phyloP scores from a whole-genome alignment of 371 early-diverging fungal genomes.

The Polyrhizophydium stewartii region DNA sequence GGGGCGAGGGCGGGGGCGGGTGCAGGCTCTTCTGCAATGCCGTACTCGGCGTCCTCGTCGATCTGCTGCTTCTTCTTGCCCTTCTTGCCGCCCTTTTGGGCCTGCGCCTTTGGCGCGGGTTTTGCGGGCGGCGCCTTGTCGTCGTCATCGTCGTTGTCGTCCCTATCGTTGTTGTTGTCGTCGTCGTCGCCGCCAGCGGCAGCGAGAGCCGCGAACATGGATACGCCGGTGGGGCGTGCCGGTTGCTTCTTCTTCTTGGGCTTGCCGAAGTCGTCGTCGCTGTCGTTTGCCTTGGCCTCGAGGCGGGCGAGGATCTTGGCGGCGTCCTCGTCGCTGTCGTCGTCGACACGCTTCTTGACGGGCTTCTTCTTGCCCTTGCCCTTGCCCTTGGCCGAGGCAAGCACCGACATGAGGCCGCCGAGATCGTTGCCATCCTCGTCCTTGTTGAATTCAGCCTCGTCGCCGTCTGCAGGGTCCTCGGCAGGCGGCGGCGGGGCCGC shows the following conservation, averaged over 20 bases:
- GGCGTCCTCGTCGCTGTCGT: constrained; percentile 41
- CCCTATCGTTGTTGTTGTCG: constrained; percentile 1
- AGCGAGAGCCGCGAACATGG: background rate
- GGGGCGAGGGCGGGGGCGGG: background rate
- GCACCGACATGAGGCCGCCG: constrained; percentile 41
- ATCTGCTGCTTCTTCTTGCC: constrained; percentile 14
- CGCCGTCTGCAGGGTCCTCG: constrained; percentile 1
- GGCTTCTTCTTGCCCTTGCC: constrained; percentile 23
- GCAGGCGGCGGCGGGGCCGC: background rate
- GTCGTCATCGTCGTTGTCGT: background rate
- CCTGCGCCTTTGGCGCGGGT: background rate
- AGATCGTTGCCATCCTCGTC: constrained; percentile 43
- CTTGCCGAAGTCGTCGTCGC: constrained; percentile 7
- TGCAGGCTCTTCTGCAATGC: background rate
- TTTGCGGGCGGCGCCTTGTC: background rate
- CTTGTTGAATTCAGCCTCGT: constrained; percentile 9
- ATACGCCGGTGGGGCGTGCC: background rate
- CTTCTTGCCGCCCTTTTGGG: constrained; percentile 7
- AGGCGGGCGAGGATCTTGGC: constrained; percentile 34
- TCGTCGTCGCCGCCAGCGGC: background rate
- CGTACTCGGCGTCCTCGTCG: constrained; percentile 6
- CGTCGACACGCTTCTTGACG: constrained; percentile 18
- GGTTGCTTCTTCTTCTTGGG: background rate
- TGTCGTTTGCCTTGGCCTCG: constrained; percentile 22
- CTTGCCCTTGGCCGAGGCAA: constrained; percentile 20